A percentile compares a stretch with the other conserved stretches of the same genome.
Evolutionary conservation across 1,284 basidiomycete genomes (phyloP).

Genomic region (Kwoniella shivajii): DNA sequence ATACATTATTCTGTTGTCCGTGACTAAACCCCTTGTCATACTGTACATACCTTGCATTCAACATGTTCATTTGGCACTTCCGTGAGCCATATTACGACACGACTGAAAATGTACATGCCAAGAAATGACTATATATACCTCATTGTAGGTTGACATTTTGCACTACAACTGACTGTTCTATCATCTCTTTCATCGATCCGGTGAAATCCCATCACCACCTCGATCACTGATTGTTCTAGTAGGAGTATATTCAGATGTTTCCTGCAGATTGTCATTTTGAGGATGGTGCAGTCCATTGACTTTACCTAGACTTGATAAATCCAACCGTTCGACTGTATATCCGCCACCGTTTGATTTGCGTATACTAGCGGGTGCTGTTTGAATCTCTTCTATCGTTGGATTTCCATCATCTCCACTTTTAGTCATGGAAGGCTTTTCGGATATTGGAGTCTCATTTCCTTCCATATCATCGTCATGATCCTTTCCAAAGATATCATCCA

Average conservation of each 20-base stretch:
- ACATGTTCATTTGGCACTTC: not conserved
- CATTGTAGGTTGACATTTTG: too few relatives aligned
- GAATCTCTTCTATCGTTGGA: slow-evolving; percentile 1
- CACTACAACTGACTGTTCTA: too few relatives aligned
- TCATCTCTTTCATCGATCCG: not conserved
- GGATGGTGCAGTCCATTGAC: slow-evolving; percentile 2
- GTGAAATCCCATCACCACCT: too few relatives aligned
- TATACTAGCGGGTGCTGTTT: slow-evolving; percentile 6
- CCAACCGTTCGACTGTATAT: slow-evolving; percentile 16
- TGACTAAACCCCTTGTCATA: not conserved
- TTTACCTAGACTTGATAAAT: slow-evolving; percentile 12
- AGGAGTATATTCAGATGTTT: too few relatives aligned
- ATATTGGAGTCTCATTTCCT: not conserved
- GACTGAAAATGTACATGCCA: too few relatives aligned
- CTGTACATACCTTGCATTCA: not conserved
- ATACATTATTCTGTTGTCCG: too few relatives aligned
- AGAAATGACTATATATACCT: too few relatives aligned
- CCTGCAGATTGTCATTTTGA: not conserved
- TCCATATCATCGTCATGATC: slow-evolving; percentile 20
- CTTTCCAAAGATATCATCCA: slow-evolving; percentile 33
- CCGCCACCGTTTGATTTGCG: slow-evolving; percentile 12
- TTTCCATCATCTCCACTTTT: not conserved
- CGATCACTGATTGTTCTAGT: too few relatives aligned
- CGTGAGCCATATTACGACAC: too few relatives aligned
- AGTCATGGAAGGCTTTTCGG: not conserved